Conservation (phyloP, 805 yeast genomes). For the Candida lessepsii region DNA sequence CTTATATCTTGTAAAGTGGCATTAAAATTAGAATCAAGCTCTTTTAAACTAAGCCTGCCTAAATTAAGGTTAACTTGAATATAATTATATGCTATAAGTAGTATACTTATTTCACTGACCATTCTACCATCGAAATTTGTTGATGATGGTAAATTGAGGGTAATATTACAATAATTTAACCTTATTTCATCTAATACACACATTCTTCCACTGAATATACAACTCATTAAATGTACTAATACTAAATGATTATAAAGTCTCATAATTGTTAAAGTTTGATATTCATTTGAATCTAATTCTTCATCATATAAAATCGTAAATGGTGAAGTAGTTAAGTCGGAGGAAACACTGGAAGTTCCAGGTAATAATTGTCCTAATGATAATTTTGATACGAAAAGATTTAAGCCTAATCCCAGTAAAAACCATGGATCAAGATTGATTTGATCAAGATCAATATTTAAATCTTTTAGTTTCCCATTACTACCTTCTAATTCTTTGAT, state of each 20-base stretch:
- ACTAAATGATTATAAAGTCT: conserved; percentile 73
- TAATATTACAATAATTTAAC: conserved; percentile 55
- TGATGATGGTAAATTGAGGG: conserved; percentile 55
- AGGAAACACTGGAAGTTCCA: conserved; percentile 3
- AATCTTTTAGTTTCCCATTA: conserved; percentile 5
- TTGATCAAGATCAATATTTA: conserved; percentile 25
- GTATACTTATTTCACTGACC: conserved; percentile 70
- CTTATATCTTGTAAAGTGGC: conserved; percentile 48
- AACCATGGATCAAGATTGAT: conserved; percentile 68
- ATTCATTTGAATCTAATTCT: conserved; percentile 37
- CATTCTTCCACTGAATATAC: conserved; percentile 65
- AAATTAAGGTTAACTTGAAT: conserved; percentile 40
- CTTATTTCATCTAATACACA: conserved; percentile 60
- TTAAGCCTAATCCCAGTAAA: conserved; percentile 62
- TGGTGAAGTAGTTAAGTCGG: conserved; percentile 16
- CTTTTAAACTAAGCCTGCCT: conserved; percentile 12
- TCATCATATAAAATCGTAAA: conserved; percentile 33
- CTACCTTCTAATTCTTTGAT: conserved; percentile 4
- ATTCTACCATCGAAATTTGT: conserved; percentile 82
- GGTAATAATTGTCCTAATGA: conserved; percentile 40
- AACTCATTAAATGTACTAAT: conserved; percentile 63
- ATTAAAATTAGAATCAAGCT: conserved; percentile 26
- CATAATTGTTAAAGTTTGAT: conserved; percentile 53
- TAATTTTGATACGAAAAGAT: conserved; percentile 57
- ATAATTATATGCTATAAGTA: conserved; percentile 56